phyloP scores from a whole-genome alignment of 805 yeast genomes.

The Torulaspora quercuum region DNA sequence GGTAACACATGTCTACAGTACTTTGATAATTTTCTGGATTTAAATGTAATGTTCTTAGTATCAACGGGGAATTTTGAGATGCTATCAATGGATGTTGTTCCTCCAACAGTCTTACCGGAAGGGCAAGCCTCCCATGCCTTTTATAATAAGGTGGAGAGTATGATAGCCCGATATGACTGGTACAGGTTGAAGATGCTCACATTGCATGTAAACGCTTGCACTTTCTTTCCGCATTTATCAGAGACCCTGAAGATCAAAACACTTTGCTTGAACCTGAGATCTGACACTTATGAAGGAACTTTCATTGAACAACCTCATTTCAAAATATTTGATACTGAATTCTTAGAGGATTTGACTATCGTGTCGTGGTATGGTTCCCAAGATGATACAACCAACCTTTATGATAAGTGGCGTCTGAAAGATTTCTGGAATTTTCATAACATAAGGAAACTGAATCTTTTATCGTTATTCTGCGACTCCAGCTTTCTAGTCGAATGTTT shows the following conservation, averaged over 20 bases:
- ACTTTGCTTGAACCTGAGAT: slow-evolving; percentile 30
- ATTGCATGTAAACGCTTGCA: slow-evolving; percentile 29
- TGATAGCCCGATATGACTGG: slow-evolving; percentile 19
- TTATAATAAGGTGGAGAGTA: slow-evolving; percentile 13
- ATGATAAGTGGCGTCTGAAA: slow-evolving; percentile 26
- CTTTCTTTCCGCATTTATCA: slow-evolving; percentile 21
- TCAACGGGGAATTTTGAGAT: slow-evolving; percentile 17
- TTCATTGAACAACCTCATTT: slow-evolving; percentile 18
- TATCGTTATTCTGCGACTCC: slow-evolving; percentile 33
- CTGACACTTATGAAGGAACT: slow-evolving; percentile 25
- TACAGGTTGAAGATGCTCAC: slow-evolving; percentile 23
- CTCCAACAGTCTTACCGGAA: slow-evolving; percentile 28
- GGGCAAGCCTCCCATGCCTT: slow-evolving; percentile 19
- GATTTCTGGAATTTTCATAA: slow-evolving; percentile 34
- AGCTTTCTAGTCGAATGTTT: slow-evolving; percentile 29
- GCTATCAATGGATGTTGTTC: slow-evolving; percentile 25
- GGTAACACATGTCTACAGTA: slow-evolving; percentile 21
- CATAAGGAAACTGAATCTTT: slow-evolving; percentile 34
- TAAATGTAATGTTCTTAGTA: slow-evolving; percentile 18
- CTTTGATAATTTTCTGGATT: slow-evolving; percentile 28
- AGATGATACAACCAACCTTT: slow-evolving; percentile 22
- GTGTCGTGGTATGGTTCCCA: slow-evolving; percentile 40
- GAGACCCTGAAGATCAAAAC: slow-evolving; percentile 25
- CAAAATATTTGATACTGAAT: slow-evolving; percentile 34
- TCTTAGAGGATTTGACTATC: slow-evolving; percentile 34